A percentile compares a stretch with the other conserved stretches of the same genome.
Evolutionary conservation across 306 rosid genomes (phyloP).

Genomic region (Trichosanthes truncata): DNA sequence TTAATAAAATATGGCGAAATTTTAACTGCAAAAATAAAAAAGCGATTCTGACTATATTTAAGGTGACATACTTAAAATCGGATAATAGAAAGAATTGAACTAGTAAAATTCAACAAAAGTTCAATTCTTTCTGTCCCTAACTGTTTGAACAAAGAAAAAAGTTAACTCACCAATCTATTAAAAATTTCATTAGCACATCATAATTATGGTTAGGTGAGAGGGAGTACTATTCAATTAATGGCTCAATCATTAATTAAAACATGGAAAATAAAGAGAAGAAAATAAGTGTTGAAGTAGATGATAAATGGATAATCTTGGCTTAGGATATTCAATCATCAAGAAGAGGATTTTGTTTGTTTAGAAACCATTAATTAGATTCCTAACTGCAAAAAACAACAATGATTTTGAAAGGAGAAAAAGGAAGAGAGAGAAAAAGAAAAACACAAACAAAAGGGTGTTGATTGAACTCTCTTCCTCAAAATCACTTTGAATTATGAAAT

Average conservation of each 20-base stretch:
- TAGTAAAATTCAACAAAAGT: not conserved
- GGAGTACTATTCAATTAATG: too few relatives aligned
- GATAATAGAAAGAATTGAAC: not conserved
- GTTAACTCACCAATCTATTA: too few relatives aligned
- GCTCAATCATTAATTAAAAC: not conserved
- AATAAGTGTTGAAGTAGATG: not conserved
- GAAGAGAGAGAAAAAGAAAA: not conserved
- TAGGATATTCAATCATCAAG: not conserved
- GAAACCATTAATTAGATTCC: conserved; percentile 6
- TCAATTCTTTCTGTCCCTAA: not conserved
- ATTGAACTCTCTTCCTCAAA: not conserved
- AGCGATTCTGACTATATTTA: too few relatives aligned
- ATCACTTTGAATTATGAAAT: not conserved
- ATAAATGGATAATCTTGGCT: not conserved
- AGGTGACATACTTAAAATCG: not conserved
- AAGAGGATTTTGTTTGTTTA: not conserved
- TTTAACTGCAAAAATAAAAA: not conserved
- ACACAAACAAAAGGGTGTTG: not conserved
- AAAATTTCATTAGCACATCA: too few relatives aligned
- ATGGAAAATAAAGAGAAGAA: not conserved
- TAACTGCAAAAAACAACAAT: not conserved
- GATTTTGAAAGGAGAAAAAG: not conserved
- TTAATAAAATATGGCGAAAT: not conserved
- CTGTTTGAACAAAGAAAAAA: too few relatives aligned
- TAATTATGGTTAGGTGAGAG: too few relatives aligned